phyloP scores from a whole-genome alignment of 768 basidiomycete genomes.

The Suillus subaureus region DNA sequence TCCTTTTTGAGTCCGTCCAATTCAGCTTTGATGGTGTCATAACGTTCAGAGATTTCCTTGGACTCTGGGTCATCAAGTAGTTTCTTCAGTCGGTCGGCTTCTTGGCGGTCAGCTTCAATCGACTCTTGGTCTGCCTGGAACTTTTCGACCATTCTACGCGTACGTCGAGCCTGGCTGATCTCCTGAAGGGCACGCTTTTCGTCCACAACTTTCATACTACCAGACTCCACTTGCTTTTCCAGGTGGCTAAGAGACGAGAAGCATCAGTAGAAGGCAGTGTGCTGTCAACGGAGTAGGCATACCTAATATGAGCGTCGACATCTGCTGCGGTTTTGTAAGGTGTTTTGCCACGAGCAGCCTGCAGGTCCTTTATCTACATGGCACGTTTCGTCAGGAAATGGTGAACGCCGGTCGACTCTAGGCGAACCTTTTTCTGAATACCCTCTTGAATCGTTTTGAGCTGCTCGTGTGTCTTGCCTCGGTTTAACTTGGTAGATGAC shows the following conservation, averaged over 20 bases:
- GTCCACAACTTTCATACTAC: slow-evolving; percentile 87
- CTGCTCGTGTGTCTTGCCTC: slow-evolving; percentile 75
- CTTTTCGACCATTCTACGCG: slow-evolving; percentile 73
- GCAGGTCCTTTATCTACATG: slow-evolving; percentile 79
- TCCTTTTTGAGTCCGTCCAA: slow-evolving; percentile 86
- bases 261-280: slow-evolving; percentile 9
- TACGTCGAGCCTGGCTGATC: slow-evolving; percentile 73
- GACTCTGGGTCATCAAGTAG: slow-evolving; percentile 90
- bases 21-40: slow-evolving; percentile 80
- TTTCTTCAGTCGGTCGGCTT: slow-evolving; percentile 78
- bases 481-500: slow-evolving; percentile 69
- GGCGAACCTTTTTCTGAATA: slow-evolving; percentile 76
- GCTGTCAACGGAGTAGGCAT: slow-evolving; percentile 29
- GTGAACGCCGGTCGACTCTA: not conserved
- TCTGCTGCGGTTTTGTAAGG: slow-evolving; percentile 83
- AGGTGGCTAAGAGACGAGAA: slow-evolving; percentile 55
- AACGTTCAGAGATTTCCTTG: slow-evolving; percentile 79
- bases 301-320: slow-evolving; percentile 87
- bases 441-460: slow-evolving; percentile 77
- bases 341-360: slow-evolving; percentile 76
- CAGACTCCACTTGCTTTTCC: slow-evolving; percentile 91
- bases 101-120: slow-evolving; percentile 76
- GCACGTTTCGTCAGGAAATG: slow-evolving; percentile 9
- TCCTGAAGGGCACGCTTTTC: slow-evolving; percentile 96
- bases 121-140: slow-evolving; percentile 79